Evolutionary conservation across 441 rosid species (phyloP), one percentile per base, ranked within the genome.

Genomic region (Mallotus repandus): DNA sequence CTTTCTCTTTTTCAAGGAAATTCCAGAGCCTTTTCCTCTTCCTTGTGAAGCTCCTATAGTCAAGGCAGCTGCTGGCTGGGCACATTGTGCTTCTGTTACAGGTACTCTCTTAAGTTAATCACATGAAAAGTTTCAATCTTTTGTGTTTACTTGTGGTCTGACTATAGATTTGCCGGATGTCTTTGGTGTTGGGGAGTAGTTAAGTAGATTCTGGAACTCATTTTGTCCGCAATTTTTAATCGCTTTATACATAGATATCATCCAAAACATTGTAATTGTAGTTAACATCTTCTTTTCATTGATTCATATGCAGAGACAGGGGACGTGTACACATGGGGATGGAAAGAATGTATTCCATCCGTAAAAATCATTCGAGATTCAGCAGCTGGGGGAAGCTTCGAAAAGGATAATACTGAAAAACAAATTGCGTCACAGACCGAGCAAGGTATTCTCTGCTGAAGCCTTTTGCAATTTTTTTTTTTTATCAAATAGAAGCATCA

Each of bases 61-160:
- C 74, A 89, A 83, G 69, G 97, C 97, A 29, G 91, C 90, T 16
- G 95, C 97, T 11, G 97, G 97, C 69, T 92, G 98, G 98, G 97
- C 97, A 11, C 98, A 94, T 75, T 94, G 97, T 80, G 91, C 85
- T 64, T 86, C 97, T 29, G 91, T 88, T 53, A 88, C 94, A 75
- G 97, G 97, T 92, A 48, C 29, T 14, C n/a, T 19, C 45, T 38
- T 38, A 3, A 38, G 7, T 38, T 38, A 38, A 38, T 38, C 7
- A 6, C 41, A 38, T 38, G 6, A 38, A 38, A 38, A 38, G 41
- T 0, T 38, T 38, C 41, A 38, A 38, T 38, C 7, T 38, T 38
- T 38, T 38, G 41, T 38, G 7, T 38, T 38, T 38, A 38, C 41
- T 1, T 38, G 41, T 38, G 41, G 41, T 4, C 7, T 38, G 7